Conservation (phyloP, 2,329 filamentous ascomycete species). For the Hyphodiscus sp. region DNA sequence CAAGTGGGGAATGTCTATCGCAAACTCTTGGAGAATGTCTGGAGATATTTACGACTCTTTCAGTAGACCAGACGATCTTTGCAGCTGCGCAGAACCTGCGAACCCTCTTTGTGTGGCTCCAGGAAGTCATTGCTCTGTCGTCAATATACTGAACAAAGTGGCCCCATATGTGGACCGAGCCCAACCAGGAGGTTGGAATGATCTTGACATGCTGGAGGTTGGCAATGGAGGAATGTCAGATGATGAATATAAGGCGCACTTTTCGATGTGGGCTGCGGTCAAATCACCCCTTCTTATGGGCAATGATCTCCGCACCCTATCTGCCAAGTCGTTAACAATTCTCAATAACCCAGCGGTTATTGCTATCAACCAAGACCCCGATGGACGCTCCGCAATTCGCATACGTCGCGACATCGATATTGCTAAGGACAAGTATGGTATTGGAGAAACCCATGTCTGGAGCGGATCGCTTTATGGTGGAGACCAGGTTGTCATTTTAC, state of each 20-base stretch:
- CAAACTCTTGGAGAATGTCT: constrained; percentile 35
- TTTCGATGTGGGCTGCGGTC: constrained; percentile 9
- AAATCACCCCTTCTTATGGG: constrained; percentile 21
- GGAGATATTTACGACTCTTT: constrained; percentile 31
- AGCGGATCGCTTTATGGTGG: constrained; percentile 36
- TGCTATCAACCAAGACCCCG: constrained; percentile 18
- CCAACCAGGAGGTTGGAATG: constrained; percentile 30
- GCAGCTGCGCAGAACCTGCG: constrained; percentile 11
- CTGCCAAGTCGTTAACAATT: constrained; percentile 20
- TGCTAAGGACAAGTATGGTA: constrained; percentile 33
- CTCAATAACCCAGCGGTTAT: constrained; percentile 12
- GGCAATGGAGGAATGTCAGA: constrained; percentile 12
- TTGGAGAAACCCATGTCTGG: constrained; percentile 43
- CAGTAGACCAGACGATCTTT: constrained; percentile 19
- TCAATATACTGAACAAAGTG: constrained; percentile 4
- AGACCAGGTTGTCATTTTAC: constrained; percentile 36
- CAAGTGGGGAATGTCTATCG: constrained; percentile 32
- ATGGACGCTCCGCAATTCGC: constrained; percentile 35
- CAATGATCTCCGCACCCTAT: constrained; percentile 31
- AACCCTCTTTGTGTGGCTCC: constrained; percentile 17
- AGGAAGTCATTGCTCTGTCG: constrained; percentile 1
- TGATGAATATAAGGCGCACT: constrained; percentile 23
- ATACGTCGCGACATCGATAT: constrained; percentile 32
- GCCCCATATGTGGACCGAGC: constrained; percentile 1
- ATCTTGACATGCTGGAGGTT: constrained; percentile 32